Percentiles rank a stretch among this genome's conserved stretches.
Evolutionary conservation across 2,329 filamentous ascomycete genomes (phyloP).

Genomic region (Trematosphaeria pertusa): DNA sequence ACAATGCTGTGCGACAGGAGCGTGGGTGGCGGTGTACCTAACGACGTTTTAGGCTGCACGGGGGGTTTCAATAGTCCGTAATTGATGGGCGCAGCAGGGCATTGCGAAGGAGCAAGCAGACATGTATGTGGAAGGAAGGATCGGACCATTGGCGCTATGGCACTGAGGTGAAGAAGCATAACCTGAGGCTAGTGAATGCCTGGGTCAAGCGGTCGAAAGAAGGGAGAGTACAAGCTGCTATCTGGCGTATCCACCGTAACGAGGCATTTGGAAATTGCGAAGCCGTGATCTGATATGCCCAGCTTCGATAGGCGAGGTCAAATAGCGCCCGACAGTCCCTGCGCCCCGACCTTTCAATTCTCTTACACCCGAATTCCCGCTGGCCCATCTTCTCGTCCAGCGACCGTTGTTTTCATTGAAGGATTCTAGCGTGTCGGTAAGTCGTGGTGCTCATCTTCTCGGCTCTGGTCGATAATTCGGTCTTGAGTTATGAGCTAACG

Average conservation of each 20-base stretch:
- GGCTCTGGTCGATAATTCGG: constrained; percentile 19
- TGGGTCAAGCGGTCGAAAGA: too few relatives aligned
- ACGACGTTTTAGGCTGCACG: too few relatives aligned
- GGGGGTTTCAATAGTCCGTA: too few relatives aligned
- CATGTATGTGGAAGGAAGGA: too few relatives aligned
- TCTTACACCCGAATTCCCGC: constrained; percentile 30
- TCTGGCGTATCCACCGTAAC: background rate
- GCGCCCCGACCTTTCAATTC: constrained; percentile 38
- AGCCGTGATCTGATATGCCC: constrained; percentile 32
- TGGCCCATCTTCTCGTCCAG: too few relatives aligned
- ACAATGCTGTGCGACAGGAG: too few relatives aligned
- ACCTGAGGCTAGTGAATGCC: too few relatives aligned
- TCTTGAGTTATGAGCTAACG: constrained; percentile 31
- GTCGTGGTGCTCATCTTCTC: constrained; percentile 16
- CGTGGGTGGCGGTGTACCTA: too few relatives aligned
- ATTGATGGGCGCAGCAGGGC: too few relatives aligned
- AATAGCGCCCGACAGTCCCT: constrained; percentile 40
- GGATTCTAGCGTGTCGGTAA: constrained; percentile 23
- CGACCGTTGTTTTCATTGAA: too few relatives aligned
- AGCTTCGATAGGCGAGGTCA: constrained; percentile 45
- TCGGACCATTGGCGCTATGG: background rate
- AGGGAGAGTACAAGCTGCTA: too few relatives aligned
- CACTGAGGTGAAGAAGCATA: background rate
- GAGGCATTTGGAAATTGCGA: constrained; percentile 14
- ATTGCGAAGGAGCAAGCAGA: too few relatives aligned